Conservation (phyloP, 768 basidiomycete species). For the Termitomyces sp. region DNA sequence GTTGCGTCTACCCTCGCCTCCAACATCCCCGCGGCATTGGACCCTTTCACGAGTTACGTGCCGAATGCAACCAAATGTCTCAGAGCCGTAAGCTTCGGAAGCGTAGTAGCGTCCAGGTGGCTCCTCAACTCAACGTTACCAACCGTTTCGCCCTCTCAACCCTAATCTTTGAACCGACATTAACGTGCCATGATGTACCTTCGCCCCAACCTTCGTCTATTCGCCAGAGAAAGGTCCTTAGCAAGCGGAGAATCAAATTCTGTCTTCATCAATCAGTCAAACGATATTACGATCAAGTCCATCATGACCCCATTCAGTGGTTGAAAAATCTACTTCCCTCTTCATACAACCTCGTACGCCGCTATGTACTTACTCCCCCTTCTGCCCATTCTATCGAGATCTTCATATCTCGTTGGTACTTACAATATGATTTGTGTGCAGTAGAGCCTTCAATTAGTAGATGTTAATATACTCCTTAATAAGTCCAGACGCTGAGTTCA, state of each 20-base stretch:
- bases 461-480: not conserved
- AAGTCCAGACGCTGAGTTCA: not conserved
- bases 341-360: not conserved
- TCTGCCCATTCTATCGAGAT: conserved; percentile 1
- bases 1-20: conserved; percentile 6
- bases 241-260: conserved; percentile 34
- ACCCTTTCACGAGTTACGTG: conserved; percentile 6
- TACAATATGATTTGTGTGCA: conserved; percentile 1
- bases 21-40: not conserved
- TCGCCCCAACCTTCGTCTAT: conserved; percentile 7
- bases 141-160: not conserved
- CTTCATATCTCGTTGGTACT: conserved; percentile 7
- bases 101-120: conserved; percentile 13
- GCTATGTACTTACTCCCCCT: conserved; percentile 7
- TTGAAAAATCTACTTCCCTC: conserved; percentile 5
- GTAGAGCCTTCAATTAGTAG: conserved; percentile 9
- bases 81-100: conserved; percentile 23
- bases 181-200: conserved; percentile 13
- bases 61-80: conserved; percentile 16
- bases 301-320: not conserved
- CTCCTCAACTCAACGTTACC: conserved; percentile 13
- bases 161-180: conserved; percentile 9
- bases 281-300: not conserved
- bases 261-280: conserved; percentile 16
- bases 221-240: conserved; percentile 31